phyloP scores from a whole-genome alignment of 306 rosid genomes.

The Potentilla sterilis region DNA sequence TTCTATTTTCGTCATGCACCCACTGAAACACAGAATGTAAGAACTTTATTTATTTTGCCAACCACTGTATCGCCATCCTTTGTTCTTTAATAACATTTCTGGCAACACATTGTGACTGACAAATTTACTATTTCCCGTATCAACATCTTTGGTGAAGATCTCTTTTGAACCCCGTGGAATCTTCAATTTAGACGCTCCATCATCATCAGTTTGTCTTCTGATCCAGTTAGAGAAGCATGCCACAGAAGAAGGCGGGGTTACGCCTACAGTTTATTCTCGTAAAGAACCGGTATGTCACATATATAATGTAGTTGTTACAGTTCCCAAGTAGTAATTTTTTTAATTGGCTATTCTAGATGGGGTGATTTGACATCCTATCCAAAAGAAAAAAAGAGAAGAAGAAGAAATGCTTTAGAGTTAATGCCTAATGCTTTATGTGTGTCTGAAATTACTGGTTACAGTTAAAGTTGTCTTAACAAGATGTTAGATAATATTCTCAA shows the following conservation, averaged over 20 bases:
- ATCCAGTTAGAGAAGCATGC: conserved; percentile 98
- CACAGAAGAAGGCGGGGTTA: conserved; percentile 93
- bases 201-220: conserved; percentile 87
- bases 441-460: background rate
- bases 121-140: conserved; percentile 21
- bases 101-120: background rate
- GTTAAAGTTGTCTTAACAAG: background rate
- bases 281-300: conserved; percentile 81
- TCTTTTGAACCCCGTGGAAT: conserved; percentile 65
- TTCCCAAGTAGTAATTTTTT: background rate
- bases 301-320: conserved; percentile 12
- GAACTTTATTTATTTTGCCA: conserved; percentile 18
- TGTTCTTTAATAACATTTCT: background rate
- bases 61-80: background rate
- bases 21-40: conserved; percentile 77
- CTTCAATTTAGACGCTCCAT: conserved; percentile 88
- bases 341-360: background rate
- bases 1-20: conserved; percentile 71
- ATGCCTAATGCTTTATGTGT: background rate
- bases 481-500: background rate
- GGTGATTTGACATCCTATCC: background rate
- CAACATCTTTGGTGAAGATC: conserved; percentile 45
- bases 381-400: background rate
- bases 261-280: conserved; percentile 91
- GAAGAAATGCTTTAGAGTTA: background rate